These are phyloP conservation scores for Candida rishiriensis DNA, from an alignment of 805 yeast species.

Conservation along the genomic window DNA sequence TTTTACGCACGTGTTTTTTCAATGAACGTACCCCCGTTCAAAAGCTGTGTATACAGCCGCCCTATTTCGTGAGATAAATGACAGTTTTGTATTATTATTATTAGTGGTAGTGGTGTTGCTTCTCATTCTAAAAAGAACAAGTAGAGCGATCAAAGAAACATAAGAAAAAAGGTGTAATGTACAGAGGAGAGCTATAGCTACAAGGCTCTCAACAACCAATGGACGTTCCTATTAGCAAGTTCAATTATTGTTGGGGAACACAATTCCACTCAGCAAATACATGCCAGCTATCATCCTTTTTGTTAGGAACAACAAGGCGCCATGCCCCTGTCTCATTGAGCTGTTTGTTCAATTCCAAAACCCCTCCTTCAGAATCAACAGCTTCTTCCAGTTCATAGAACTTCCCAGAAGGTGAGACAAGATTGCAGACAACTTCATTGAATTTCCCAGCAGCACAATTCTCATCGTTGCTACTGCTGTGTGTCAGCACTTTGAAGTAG, in stretches of 20 bases:
- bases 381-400: slow-evolving; percentile 53
- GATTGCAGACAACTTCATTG: slow-evolving; percentile 48
- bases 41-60: too few species aligned
- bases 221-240: neutral
- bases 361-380: slow-evolving; percentile 32
- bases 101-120: too few species aligned
- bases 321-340: slow-evolving; percentile 75
- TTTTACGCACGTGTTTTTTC: too few species aligned
- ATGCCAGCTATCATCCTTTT: slow-evolving; percentile 75
- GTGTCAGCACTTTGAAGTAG: slow-evolving; percentile 59
- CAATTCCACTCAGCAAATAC: slow-evolving; percentile 91
- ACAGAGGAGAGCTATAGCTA: too few species aligned
- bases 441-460: slow-evolving; percentile 13
- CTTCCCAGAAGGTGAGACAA: slow-evolving; percentile 84
- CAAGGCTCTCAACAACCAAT: too few species aligned
- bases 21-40: too few species aligned
- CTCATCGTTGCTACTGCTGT: slow-evolving; percentile 33
- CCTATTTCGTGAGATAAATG: too few species aligned
- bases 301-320: slow-evolving; percentile 78
- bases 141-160: too few species aligned
- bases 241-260: slow-evolving; percentile 3
- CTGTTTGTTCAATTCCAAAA: slow-evolving; percentile 56
- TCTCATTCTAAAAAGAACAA: too few species aligned
- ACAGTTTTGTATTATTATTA: too few species aligned
- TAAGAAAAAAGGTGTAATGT: too few species aligned